Evolutionary conservation across 176 grass and related monocot species (phyloP).

Genomic region (Poa annua): DNA sequence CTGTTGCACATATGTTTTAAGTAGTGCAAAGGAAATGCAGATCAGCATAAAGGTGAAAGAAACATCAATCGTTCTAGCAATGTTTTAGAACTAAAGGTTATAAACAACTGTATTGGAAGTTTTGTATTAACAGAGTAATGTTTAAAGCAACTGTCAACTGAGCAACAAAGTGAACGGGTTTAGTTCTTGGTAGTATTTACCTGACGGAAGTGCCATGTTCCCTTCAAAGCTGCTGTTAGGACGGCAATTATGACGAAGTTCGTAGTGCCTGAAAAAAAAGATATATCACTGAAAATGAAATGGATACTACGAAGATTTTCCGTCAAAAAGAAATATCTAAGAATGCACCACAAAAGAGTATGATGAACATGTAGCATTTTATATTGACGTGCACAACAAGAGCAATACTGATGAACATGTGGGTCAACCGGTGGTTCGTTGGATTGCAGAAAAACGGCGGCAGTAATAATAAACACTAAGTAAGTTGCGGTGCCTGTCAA

Average conservation of each 20-base stretch:
- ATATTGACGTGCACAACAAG: neutral
- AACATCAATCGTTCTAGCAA: neutral
- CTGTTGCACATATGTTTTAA: neutral
- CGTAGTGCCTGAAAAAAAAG: conserved; percentile 64
- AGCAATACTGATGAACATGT: neutral
- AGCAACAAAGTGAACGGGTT: conserved; percentile 5
- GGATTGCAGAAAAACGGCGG: neutral
- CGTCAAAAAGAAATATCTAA: neutral
- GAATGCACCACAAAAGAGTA: neutral
- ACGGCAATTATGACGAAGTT: conserved; percentile 90
- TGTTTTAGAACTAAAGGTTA: neutral
- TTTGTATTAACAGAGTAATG: neutral
- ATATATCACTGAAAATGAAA: conserved; percentile 4
- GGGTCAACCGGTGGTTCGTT: neutral
- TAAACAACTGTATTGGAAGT: neutral
- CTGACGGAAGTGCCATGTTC: conserved; percentile 95
- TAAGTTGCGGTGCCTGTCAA: too few species aligned
- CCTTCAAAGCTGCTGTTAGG: conserved; percentile 72
- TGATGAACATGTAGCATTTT: neutral
- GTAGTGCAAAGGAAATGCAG: neutral
- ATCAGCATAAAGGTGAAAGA: neutral
- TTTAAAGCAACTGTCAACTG: neutral
- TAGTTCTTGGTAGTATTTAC: conserved; percentile 38
- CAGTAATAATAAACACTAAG: too few species aligned
- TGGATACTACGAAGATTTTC: neutral